Conservation (phyloP, 23 red algal genomes). For the Agarophyton chilense region DNA sequence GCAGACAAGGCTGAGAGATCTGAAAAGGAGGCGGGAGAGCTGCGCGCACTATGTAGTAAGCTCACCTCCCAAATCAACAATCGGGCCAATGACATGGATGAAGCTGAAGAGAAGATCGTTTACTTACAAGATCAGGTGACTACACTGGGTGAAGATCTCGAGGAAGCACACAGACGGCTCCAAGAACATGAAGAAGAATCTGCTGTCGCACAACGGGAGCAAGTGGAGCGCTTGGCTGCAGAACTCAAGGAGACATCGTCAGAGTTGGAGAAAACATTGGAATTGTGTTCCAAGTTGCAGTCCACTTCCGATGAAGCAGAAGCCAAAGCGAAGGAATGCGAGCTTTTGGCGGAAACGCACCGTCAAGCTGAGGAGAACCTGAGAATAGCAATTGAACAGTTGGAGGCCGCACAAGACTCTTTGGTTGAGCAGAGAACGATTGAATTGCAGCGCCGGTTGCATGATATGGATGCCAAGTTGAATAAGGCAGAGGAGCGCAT, state of each 20-base stretch:
- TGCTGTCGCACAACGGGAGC: conserved; percentile 20
- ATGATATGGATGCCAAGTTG: neutral
- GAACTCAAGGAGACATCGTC: conserved; percentile 35
- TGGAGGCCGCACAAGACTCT: conserved; percentile 57
- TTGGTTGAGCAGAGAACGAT: conserved; percentile 39
- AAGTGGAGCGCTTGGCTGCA: conserved; percentile 42
- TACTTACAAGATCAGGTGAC: conserved; percentile 70
- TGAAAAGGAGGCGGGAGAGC: conserved; percentile 63
- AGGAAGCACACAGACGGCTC: conserved; percentile 52
- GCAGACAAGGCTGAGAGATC: conserved; percentile 21
- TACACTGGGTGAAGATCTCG: conserved; percentile 50
- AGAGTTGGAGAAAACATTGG: conserved; percentile 23
- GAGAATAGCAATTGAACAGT: conserved; percentile 66
- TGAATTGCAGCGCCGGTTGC: conserved; percentile 53
- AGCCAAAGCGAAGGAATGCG: conserved; percentile 44
- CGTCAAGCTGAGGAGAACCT: conserved; percentile 65
- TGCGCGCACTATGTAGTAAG: conserved; percentile 57
- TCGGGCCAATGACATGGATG: conserved; percentile 73
- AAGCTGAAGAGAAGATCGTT: conserved; percentile 66
- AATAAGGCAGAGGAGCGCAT: conserved; percentile 2
- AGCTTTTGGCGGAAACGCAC: conserved; percentile 65
- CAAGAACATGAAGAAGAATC: conserved; percentile 58
- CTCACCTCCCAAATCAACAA: conserved; percentile 57
- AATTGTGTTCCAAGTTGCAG: conserved; percentile 10
- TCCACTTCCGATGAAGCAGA: conserved; percentile 19